These are phyloP conservation scores for Kregervanrija pseudodelftensis DNA, from an alignment of 805 yeast species.

Conservation along the genomic window DNA sequence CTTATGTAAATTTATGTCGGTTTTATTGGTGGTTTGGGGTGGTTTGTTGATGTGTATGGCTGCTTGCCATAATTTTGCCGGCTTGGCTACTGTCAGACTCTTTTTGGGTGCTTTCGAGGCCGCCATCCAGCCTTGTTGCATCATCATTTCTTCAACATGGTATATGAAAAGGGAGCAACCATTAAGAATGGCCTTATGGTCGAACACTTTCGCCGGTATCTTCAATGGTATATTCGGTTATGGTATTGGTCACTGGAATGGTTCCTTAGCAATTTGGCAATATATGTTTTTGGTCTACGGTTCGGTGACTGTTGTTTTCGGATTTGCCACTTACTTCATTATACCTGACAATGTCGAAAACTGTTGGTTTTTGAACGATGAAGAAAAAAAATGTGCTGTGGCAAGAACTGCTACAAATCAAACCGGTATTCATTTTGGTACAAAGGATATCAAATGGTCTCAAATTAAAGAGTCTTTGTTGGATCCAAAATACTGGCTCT, in stretches of 20 bases:
- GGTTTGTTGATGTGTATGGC: conserved; percentile 37
- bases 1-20: conserved; percentile 27
- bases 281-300: conserved; percentile 31
- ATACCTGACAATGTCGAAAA: conserved; percentile 37
- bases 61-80: conserved; percentile 36
- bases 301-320: conserved; percentile 1
- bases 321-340: conserved; percentile 15
- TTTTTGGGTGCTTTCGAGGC: conserved; percentile 37
- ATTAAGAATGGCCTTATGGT: conserved; percentile 18
- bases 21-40: conserved; percentile 38
- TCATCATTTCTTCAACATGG: conserved; percentile 21
- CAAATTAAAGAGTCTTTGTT: conserved; percentile 37
- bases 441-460: conserved; percentile 32
- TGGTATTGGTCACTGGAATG: conserved; percentile 9
- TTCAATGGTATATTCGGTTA: conserved; percentile 10
- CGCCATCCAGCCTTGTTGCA: conserved; percentile 24
- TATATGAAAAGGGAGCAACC: conserved; percentile 23
- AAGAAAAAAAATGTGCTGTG: conserved; percentile 27
- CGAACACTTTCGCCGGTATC: background rate
- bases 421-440: conserved; percentile 28
- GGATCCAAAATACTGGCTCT: conserved; percentile 30
- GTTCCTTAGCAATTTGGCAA: conserved; percentile 29
- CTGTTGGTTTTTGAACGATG: conserved; percentile 36
- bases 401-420: conserved; percentile 30
- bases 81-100: conserved; percentile 38